Conservation (phyloP, 371 early-diverging fungal species). For the Syncephalastrum monosporum region DNA sequence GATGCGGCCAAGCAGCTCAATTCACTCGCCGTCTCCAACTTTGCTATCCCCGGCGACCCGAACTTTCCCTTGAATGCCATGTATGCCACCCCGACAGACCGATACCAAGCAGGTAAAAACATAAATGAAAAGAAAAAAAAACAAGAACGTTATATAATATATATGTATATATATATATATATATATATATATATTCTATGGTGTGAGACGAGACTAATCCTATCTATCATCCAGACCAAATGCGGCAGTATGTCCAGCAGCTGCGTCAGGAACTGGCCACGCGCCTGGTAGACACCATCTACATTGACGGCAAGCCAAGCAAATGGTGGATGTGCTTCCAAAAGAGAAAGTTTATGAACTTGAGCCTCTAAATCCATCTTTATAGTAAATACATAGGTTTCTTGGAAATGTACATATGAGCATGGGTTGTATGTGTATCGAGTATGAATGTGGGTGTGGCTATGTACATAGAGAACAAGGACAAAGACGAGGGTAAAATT, state of each 20-base stretch:
- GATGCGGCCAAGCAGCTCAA: conserved; percentile 77
- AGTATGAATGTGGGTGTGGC: too few relatives aligned
- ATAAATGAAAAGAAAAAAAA: too few relatives aligned
- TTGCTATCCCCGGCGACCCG: conserved; percentile 92
- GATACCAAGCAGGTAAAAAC: conserved; percentile 72
- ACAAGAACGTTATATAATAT: too few relatives aligned
- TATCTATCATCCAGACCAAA: conserved; percentile 53
- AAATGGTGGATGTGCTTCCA: conserved; percentile 99
- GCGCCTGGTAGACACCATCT: conserved; percentile 78
- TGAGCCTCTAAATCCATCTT: conserved; percentile 32
- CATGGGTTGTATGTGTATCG: too few relatives aligned
- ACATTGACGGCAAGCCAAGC: conserved; percentile 79
- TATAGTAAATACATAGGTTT: too few relatives aligned
- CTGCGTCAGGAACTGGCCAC: conserved; percentile 85
- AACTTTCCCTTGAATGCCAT: conserved; percentile 89
- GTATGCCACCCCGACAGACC: conserved; percentile 74
- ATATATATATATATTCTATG: too few relatives aligned
- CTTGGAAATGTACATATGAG: too few relatives aligned
- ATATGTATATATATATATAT: too few relatives aligned
- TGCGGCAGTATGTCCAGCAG: conserved; percentile 87
- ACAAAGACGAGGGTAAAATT: too few relatives aligned
- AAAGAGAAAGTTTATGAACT: conserved; percentile 97
- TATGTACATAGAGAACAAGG: conserved; percentile 2
- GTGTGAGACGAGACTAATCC: background rate
- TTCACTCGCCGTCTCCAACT: conserved; percentile 84